phyloP scores from a whole-genome alignment of 2,329 filamentous ascomycete genomes.

The Tolypocladium ovalisporum region DNA sequence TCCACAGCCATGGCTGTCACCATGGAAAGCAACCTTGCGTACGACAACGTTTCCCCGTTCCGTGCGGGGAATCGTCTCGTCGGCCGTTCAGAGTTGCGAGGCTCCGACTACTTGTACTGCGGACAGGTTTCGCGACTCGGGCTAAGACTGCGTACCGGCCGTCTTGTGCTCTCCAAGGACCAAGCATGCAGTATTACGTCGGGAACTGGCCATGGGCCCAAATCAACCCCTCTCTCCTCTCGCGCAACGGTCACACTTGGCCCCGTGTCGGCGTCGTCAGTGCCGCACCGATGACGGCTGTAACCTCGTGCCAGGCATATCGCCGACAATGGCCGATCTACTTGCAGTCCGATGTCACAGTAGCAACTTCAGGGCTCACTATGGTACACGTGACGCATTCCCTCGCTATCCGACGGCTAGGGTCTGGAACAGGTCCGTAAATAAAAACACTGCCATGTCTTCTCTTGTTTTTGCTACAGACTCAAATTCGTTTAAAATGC shows the following conservation, averaged over 20 bases:
- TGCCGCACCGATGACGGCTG: neutral
- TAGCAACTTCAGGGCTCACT: neutral
- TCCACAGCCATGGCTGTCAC: neutral
- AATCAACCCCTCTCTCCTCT: too few relatives aligned
- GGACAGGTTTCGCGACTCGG: neutral
- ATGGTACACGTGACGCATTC: neutral
- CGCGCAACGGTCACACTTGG: neutral
- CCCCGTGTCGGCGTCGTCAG: neutral
- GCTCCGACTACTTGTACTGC: neutral
- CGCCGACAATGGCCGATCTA: neutral
- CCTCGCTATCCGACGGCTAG: neutral
- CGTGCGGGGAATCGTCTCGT: neutral
- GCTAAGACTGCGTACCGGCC: neutral
- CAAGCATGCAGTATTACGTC: too few relatives aligned
- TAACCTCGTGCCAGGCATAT: neutral
- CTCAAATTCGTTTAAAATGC: too few relatives aligned
- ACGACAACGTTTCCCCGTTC: neutral
- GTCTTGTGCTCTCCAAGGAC: neutral
- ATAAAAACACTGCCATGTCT: neutral
- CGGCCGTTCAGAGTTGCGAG: neutral
- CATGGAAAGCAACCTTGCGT: neutral
- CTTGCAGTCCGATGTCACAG: neutral
- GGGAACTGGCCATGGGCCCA: too few relatives aligned
- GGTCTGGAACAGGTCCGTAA: neutral
- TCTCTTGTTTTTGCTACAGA: neutral